Evolutionary conservation across 176 grass and related monocot genomes (phyloP).

Genomic region (Panicum miliaceum): DNA sequence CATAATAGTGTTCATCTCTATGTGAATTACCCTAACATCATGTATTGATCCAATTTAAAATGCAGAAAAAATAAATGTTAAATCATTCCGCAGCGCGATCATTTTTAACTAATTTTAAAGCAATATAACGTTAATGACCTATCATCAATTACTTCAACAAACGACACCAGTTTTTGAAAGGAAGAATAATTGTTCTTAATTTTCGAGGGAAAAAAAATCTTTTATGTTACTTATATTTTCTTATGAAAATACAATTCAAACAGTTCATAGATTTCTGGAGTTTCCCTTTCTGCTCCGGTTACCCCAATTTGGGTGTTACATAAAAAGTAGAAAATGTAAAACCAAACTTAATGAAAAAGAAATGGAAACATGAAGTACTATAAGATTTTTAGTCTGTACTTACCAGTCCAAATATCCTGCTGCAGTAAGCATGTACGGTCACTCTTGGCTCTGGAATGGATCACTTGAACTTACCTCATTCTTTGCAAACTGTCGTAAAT

Average conservation of each 20-base stretch:
- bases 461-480: conserved; percentile 85
- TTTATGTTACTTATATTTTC: neutral
- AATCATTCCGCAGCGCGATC: neutral
- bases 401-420: conserved; percentile 40
- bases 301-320: conserved; percentile 1
- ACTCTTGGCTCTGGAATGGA: conserved; percentile 84
- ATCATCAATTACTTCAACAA: neutral
- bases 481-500: conserved; percentile 73
- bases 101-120: neutral
- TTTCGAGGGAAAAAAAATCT: neutral
- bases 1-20: too few relatives aligned
- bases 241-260: neutral
- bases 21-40: neutral
- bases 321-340: neutral
- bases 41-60: conserved; percentile 10
- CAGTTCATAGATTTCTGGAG: neutral
- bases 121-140: neutral
- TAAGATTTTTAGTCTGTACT: conserved; percentile 16
- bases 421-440: conserved; percentile 35
- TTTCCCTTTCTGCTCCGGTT: neutral
- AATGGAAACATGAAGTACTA: conserved; percentile 13
- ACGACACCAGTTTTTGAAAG: neutral
- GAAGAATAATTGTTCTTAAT: conserved; percentile 2
- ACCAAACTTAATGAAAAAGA: neutral
- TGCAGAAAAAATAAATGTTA: neutral